A percentile compares a stretch with the other conserved stretches of the same genome.
Evolutionary conservation across 768 basidiomycete species (phyloP).

Genomic region (Russula griseocarnosa): DNA sequence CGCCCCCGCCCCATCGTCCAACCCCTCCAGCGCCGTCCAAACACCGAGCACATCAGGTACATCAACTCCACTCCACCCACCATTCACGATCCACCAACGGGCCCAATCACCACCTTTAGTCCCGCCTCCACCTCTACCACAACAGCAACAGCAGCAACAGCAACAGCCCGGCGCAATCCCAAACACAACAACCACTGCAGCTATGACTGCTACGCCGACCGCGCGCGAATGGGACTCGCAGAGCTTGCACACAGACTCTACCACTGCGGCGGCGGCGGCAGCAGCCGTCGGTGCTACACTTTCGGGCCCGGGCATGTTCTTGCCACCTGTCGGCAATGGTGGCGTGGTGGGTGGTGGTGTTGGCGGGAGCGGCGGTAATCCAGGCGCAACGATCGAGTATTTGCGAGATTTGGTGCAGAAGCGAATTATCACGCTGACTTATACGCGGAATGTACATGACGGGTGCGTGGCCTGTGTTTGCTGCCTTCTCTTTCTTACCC

Average conservation of each 20-base stretch:
- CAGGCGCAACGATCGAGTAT: slow-evolving; percentile 71
- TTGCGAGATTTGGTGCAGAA: slow-evolving; percentile 78
- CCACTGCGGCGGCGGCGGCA: background rate
- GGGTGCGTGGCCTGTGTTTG: slow-evolving; percentile 50
- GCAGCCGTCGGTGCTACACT: background rate
- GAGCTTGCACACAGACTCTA: slow-evolving; percentile 50
- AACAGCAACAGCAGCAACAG: background rate
- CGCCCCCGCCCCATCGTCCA: slow-evolving; percentile 10
- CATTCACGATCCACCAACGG: slow-evolving; percentile 11
- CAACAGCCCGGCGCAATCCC: background rate
- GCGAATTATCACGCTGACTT: slow-evolving; percentile 79
- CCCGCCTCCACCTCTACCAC: background rate
- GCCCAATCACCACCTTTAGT: slow-evolving; percentile 24
- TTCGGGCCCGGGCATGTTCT: slow-evolving; percentile 7
- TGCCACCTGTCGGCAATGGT: background rate
- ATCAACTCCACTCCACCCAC: slow-evolving; percentile 30
- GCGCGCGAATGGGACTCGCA: slow-evolving; percentile 70
- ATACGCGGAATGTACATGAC: slow-evolving; percentile 80
- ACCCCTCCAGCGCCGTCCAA: slow-evolving; percentile 25
- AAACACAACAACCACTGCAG: background rate
- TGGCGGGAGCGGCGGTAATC: slow-evolving; percentile 25
- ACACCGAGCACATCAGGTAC: slow-evolving; percentile 28
- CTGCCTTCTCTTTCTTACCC: background rate
- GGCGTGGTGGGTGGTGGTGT: background rate
- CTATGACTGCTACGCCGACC: slow-evolving; percentile 1